Conservation (phyloP, 2,329 filamentous ascomycete genomes). For the Pseudogymnoascus pannorum region DNA sequence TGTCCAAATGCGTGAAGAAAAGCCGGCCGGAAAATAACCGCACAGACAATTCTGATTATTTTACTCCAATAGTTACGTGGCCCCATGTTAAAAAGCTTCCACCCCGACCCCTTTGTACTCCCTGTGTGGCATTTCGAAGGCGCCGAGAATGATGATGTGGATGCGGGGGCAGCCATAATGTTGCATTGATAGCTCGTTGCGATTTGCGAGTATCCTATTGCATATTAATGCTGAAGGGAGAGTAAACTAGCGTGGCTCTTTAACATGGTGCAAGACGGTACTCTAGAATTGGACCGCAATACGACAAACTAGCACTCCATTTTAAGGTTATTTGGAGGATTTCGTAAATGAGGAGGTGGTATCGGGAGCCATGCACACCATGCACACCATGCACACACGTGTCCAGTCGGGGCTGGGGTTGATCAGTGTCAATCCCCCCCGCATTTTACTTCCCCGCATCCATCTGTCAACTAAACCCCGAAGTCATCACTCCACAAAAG, state of each 20-base stretch:
- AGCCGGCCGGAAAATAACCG: not conserved
- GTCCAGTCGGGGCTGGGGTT: not conserved
- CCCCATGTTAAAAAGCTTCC: not conserved
- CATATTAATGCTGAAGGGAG: not conserved
- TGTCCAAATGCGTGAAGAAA: not conserved
- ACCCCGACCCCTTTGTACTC: not conserved
- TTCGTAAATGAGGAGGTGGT: slow-evolving; percentile 1
- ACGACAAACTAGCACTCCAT: not conserved
- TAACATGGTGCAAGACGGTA: not conserved
- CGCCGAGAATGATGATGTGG: not conserved
- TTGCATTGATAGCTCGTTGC: not conserved
- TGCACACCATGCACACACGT: not conserved
- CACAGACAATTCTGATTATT: not conserved
- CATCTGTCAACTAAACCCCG: not conserved
- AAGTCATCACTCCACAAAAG: not conserved
- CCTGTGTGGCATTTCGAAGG: not conserved
- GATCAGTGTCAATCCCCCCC: slow-evolving; percentile 1
- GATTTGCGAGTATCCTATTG: not conserved
- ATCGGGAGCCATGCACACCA: not conserved
- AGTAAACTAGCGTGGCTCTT: not conserved
- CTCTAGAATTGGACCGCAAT: too few species aligned
- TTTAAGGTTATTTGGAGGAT: not conserved
- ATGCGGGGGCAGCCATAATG: not conserved
- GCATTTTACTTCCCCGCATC: slow-evolving; percentile 3
- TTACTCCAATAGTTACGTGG: not conserved